These are phyloP conservation scores for Asterionellopsis glacialis DNA, from an alignment of 108 stramenopile species.

Conservation along the genomic window DNA sequence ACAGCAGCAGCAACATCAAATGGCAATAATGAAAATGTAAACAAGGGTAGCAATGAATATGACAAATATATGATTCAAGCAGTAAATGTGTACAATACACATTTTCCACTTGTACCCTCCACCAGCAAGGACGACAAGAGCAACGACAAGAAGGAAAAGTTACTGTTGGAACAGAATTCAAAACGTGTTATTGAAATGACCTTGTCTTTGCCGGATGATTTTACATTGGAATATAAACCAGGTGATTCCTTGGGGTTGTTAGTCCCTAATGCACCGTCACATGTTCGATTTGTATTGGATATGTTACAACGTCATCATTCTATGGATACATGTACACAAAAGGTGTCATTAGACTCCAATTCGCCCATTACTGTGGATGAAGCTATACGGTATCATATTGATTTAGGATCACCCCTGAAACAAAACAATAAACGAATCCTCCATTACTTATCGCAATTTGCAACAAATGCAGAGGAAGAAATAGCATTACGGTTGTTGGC, in stretches of 20 bases:
- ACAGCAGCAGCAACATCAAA: background rate
- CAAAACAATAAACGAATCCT: constrained; percentile 47
- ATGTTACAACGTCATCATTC: constrained; percentile 56
- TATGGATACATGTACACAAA: constrained; percentile 41
- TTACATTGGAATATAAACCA: constrained; percentile 79
- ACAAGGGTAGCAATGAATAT: constrained; percentile 9
- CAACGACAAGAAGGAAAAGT: background rate
- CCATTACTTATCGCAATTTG: constrained; percentile 52
- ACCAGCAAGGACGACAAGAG: background rate
- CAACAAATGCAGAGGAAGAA: constrained; percentile 48
- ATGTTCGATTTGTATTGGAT: constrained; percentile 48
- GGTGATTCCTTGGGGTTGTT: constrained; percentile 88
- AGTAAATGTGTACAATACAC: constrained; percentile 33
- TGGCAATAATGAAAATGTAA: background rate
- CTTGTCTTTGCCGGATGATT: constrained; percentile 73
- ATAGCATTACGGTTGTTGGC: constrained; percentile 49
- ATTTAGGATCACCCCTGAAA: constrained; percentile 72
- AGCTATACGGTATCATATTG: constrained; percentile 49
- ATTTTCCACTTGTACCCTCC: constrained; percentile 37
- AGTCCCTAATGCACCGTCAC: constrained; percentile 56
- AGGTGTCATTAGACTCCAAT: constrained; percentile 52
- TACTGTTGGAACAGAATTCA: constrained; percentile 43
- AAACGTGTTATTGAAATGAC: constrained; percentile 85
- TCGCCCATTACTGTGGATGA: constrained; percentile 54
- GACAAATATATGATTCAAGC: constrained; percentile 23